A percentile compares a stretch with the other conserved stretches of the same genome.
phyloP scores from a whole-genome alignment of 495 filamentous ascomycete species.

The Elaphomyces granulatus region DNA sequence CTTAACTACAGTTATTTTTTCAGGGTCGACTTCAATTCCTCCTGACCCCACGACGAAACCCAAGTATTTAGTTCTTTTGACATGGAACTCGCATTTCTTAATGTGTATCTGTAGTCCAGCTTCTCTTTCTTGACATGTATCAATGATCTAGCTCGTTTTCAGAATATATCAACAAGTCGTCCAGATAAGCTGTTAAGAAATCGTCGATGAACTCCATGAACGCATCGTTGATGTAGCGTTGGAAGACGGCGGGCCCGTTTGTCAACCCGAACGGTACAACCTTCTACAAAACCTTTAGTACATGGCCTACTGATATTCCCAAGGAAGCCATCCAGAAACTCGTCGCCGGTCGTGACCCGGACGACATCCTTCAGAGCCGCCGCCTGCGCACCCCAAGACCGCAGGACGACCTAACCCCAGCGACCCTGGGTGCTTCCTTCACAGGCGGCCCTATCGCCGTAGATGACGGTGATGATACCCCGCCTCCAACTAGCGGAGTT shows the following conservation, averaged over 20 bases:
- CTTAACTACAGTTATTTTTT: slow-evolving; percentile 12
- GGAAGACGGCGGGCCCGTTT: slow-evolving; percentile 11
- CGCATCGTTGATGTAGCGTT: slow-evolving; percentile 16
- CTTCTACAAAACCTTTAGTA: too few species aligned
- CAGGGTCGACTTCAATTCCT: slow-evolving; percentile 11
- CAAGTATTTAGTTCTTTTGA: slow-evolving; percentile 8
- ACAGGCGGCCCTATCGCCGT: too few species aligned
- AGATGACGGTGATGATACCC: too few species aligned
- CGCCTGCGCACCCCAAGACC: too few species aligned
- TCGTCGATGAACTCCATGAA: slow-evolving; percentile 9
- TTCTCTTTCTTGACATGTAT: slow-evolving; percentile 5
- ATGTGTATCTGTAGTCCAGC: slow-evolving; percentile 12
- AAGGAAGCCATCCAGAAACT: too few species aligned
- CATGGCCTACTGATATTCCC: too few species aligned
- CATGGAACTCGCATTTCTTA: slow-evolving; percentile 17
- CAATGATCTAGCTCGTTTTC: slow-evolving; percentile 7
- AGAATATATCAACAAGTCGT: slow-evolving; percentile 16
- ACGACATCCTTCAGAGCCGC: too few species aligned
- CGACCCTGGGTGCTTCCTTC: too few species aligned
- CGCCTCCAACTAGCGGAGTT: too few species aligned
- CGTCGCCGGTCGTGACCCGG: too few species aligned
- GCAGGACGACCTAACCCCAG: too few species aligned
- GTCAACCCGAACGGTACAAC: not conserved
- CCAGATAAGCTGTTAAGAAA: slow-evolving; percentile 17
- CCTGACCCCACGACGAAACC: slow-evolving; percentile 10